These are phyloP conservation scores for Cucumis melo DNA, from an alignment of 306 rosid genomes.

Conservation along the genomic window DNA sequence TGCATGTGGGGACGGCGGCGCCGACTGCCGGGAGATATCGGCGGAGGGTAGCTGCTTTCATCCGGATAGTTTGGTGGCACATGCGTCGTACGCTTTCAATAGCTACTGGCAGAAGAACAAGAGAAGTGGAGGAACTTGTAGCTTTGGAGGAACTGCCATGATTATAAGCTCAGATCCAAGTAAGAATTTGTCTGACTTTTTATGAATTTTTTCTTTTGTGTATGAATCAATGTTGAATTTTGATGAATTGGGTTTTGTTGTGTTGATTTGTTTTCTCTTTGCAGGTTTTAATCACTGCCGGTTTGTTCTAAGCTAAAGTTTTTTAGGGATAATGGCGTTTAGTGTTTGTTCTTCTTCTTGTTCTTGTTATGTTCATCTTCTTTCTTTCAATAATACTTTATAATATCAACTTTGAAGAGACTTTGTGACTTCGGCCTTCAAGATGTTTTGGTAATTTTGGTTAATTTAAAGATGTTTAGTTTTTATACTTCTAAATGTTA, in stretches of 20 bases:
- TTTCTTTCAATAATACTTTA: not conserved
- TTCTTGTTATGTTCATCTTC: not conserved
- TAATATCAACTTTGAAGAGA: not conserved
- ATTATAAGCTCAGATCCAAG: slow-evolving; percentile 77
- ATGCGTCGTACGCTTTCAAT: slow-evolving; percentile 85
- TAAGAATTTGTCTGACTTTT: slow-evolving; percentile 15
- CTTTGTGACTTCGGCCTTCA: not conserved
- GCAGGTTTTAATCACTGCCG: slow-evolving; percentile 80
- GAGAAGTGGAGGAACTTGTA: slow-evolving; percentile 76
- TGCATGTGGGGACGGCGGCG: slow-evolving; percentile 90
- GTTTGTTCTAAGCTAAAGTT: slow-evolving; percentile 44
- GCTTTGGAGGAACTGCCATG: slow-evolving; percentile 90
- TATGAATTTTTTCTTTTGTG: not conserved
- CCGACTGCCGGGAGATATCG: slow-evolving; percentile 51
- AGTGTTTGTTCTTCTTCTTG: not conserved
- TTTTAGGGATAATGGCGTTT: not conserved
- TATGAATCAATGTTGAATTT: not conserved
- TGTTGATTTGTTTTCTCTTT: not conserved
- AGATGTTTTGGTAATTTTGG: not conserved
- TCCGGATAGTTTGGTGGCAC: slow-evolving; percentile 67
- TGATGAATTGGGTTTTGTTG: not conserved
- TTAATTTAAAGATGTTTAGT: no score
- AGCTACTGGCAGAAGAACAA: slow-evolving; percentile 94
- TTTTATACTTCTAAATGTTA: no score
- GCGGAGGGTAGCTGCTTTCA: slow-evolving; percentile 52